A percentile compares a stretch with the other conserved stretches of the same genome.
phyloP scores from a whole-genome alignment of 2,329 filamentous ascomycete genomes.

The Colletotrichum lentis region DNA sequence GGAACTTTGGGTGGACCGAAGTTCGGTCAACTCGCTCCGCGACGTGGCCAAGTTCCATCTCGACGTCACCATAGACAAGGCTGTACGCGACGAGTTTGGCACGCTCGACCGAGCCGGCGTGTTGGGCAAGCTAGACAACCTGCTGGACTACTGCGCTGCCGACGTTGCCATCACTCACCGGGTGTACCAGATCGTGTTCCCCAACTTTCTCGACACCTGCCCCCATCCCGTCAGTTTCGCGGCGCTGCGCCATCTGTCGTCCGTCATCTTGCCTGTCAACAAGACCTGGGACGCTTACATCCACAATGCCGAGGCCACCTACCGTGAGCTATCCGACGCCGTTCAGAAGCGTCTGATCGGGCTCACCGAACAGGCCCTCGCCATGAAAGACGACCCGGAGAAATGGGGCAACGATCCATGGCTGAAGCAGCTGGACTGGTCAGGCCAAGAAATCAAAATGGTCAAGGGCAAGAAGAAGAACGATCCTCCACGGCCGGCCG shows the following conservation, averaged over 20 bases:
- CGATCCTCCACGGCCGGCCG: conserved; percentile 78
- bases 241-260: conserved; percentile 88
- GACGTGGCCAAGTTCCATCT: conserved; percentile 98
- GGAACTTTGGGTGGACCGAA: conserved; percentile 93
- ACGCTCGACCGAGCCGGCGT: conserved; percentile 78
- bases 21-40: conserved; percentile 91
- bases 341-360: conserved; percentile 78
- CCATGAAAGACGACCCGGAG: conserved; percentile 73
- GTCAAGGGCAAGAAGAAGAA: conserved; percentile 88
- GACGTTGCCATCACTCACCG: conserved; percentile 93
- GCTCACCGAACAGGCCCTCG: conserved; percentile 79
- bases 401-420: conserved; percentile 84
- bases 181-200: conserved; percentile 94
- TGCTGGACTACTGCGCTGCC: conserved; percentile 92
- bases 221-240: conserved; percentile 98
- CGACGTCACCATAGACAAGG: conserved; percentile 89
- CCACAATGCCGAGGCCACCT: conserved; percentile 83
- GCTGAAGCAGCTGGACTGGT: conserved; percentile 95
- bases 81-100: conserved; percentile 84
- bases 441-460: conserved; percentile 89
- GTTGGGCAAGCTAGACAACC: conserved; percentile 74
- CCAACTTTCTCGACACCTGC: conserved; percentile 86
- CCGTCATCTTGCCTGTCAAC: conserved; percentile 90
- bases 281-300: conserved; percentile 88
- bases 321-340: conserved; percentile 77